phyloP scores from a whole-genome alignment of 768 basidiomycete species.

The Glaciozyma martinii region DNA sequence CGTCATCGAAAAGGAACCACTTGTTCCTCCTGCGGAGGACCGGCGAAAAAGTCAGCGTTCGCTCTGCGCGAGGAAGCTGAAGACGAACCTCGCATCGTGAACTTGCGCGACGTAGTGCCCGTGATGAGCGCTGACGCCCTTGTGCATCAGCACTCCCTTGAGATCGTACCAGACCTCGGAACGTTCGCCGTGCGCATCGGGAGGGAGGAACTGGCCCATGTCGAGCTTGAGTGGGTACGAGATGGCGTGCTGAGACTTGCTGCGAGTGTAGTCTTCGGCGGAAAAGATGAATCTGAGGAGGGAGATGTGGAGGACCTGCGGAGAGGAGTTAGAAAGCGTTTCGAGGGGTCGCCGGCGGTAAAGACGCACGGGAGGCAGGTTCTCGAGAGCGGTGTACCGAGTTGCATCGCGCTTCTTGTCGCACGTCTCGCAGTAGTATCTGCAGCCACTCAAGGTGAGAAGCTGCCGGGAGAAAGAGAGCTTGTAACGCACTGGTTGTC shows the following conservation, averaged over 20 bases:
- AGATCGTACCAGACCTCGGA: constrained; percentile 58
- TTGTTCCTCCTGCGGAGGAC: constrained; percentile 47
- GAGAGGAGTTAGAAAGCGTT: not conserved
- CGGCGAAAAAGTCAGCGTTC: not conserved
- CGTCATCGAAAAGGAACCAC: constrained; percentile 94
- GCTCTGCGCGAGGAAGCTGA: not conserved
- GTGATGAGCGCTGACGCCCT: constrained; percentile 83
- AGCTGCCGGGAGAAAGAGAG: not conserved
- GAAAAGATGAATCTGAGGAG: constrained; percentile 90
- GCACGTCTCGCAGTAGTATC: constrained; percentile 74
- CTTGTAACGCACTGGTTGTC: constrained; percentile 61
- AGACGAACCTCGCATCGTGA: constrained; percentile 55
- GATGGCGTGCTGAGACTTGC: constrained; percentile 74
- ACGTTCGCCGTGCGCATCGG: not conserved
- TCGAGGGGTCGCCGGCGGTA: not conserved
- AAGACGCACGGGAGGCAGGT: constrained; percentile 57
- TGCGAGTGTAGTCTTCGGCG: constrained; percentile 63
- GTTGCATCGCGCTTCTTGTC: constrained; percentile 64
- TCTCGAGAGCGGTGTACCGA: constrained; percentile 59
- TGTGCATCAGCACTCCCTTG: constrained; percentile 75
- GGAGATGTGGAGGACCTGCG: constrained; percentile 68
- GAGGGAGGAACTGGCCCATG: constrained; percentile 56
- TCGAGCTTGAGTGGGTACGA: constrained; percentile 65
- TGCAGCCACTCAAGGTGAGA: constrained; percentile 34
- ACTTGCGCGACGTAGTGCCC: constrained; percentile 84